Percentiles rank a stretch among this genome's conserved stretches.
phyloP scores from a whole-genome alignment of 495 filamentous ascomycete species.

The Penicillium samsonianum region DNA sequence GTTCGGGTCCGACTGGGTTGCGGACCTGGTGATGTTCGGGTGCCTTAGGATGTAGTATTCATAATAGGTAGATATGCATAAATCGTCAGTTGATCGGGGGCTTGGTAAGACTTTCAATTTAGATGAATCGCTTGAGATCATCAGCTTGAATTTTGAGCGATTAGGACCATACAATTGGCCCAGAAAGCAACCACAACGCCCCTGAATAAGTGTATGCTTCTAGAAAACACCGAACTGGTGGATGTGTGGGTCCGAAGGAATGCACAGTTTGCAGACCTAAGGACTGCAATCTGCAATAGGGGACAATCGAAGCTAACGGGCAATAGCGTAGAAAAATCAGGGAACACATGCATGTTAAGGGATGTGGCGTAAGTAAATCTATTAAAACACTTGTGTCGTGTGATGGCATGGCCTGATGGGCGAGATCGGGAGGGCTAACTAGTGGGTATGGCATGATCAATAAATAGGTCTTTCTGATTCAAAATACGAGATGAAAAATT shows the following conservation, averaged over 20 bases:
- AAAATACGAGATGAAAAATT: neutral
- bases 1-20: constrained; percentile 23
- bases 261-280: neutral
- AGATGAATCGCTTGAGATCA: too few relatives aligned
- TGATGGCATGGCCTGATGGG: constrained; percentile 26
- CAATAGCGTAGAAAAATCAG: constrained; percentile 9
- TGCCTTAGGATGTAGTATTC: neutral
- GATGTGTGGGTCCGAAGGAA: neutral
- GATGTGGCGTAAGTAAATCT: neutral
- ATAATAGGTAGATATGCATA: neutral
- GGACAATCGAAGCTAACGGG: constrained; percentile 1
- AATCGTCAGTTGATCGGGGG: neutral
- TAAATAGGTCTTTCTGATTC: constrained; percentile 10
- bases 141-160: too few relatives aligned
- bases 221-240: neutral
- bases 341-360: constrained; percentile 6
- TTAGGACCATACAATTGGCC: neutral
- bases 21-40: constrained; percentile 10
- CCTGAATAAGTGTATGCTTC: neutral
- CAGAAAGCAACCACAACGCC: neutral
- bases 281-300: neutral
- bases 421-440: constrained; percentile 3
- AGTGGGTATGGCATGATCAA: constrained; percentile 23
- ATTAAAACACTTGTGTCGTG: neutral
- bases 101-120: too few relatives aligned